Evolutionary conservation across 768 basidiomycete species (phyloP).

Genomic region (Kwoniella dendrophila): DNA sequence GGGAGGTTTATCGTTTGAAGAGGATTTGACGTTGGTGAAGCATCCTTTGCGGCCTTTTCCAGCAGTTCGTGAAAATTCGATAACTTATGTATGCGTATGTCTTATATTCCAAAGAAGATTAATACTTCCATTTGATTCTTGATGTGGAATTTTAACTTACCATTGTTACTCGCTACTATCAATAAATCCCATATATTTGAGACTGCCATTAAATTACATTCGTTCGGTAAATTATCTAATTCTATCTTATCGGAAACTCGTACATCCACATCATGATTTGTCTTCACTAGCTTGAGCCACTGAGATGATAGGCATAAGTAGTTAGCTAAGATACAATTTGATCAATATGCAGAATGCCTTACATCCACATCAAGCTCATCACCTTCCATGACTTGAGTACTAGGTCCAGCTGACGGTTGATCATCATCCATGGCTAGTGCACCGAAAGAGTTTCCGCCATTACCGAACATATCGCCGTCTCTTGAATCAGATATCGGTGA

Average conservation of each 20-base stretch:
- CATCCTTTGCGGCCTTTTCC: conserved; percentile 39
- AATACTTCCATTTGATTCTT: neutral
- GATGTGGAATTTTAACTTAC: conserved; percentile 24
- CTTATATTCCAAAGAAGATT: conserved; percentile 12
- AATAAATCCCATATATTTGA: conserved; percentile 49
- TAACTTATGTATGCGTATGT: conserved; percentile 44
- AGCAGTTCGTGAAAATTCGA: conserved; percentile 34
- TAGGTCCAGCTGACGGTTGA: conserved; percentile 29
- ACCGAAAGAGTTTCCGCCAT: conserved; percentile 31
- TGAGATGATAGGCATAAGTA: conserved; percentile 8
- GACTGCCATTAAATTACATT: conserved; percentile 49
- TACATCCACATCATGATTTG: conserved; percentile 52
- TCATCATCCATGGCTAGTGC: conserved; percentile 28
- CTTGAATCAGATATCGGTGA: neutral
- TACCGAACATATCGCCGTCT: conserved; percentile 21
- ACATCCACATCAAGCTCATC: conserved; percentile 52
- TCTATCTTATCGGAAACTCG: conserved; percentile 45
- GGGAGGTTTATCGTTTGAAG: conserved; percentile 28
- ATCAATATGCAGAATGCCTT: conserved; percentile 11
- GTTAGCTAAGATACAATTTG: neutral
- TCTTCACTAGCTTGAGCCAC: conserved; percentile 51
- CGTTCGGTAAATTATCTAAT: conserved; percentile 44
- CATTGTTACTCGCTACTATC: conserved; percentile 35
- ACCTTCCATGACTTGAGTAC: conserved; percentile 33
- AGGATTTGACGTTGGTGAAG: conserved; percentile 25